Conservation (phyloP, 768 basidiomycete species). For the Hygrocybe coccinea region DNA sequence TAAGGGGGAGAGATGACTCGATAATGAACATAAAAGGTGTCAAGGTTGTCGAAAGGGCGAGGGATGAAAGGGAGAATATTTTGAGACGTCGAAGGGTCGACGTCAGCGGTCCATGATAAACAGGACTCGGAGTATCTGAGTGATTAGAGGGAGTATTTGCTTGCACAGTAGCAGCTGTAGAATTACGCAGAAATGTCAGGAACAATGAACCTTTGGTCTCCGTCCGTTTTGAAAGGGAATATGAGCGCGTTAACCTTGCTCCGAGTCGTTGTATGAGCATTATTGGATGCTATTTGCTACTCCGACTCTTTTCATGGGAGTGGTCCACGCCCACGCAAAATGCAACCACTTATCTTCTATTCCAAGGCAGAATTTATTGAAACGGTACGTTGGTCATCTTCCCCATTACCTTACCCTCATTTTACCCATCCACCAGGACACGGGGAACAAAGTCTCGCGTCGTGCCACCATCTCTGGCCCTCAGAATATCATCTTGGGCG, state of each 20-base stretch:
- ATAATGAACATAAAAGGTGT: constrained; percentile 79
- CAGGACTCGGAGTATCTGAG: not conserved
- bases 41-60: constrained; percentile 61
- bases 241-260: too few relatives aligned
- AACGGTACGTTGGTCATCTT: constrained; percentile 48
- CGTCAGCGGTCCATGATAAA: constrained; percentile 67
- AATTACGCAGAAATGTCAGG: too few relatives aligned
- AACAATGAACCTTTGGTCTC: too few relatives aligned
- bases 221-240: too few relatives aligned
- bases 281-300: too few relatives aligned
- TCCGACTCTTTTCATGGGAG: too few relatives aligned
- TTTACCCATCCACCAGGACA: constrained; percentile 52
- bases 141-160: not conserved
- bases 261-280: too few relatives aligned
- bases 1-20: constrained; percentile 68
- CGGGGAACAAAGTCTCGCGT: constrained; percentile 93
- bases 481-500: constrained; percentile 94
- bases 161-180: not conserved
- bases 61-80: constrained; percentile 75
- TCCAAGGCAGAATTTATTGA: constrained; percentile 83
- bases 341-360: constrained; percentile 77
- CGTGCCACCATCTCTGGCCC: constrained; percentile 88
- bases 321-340: constrained; percentile 20
- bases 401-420: not conserved
- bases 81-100: constrained; percentile 74